Evolutionary conservation across 2,329 filamentous ascomycete species (phyloP).

Genomic region (Fusarium secorum): DNA sequence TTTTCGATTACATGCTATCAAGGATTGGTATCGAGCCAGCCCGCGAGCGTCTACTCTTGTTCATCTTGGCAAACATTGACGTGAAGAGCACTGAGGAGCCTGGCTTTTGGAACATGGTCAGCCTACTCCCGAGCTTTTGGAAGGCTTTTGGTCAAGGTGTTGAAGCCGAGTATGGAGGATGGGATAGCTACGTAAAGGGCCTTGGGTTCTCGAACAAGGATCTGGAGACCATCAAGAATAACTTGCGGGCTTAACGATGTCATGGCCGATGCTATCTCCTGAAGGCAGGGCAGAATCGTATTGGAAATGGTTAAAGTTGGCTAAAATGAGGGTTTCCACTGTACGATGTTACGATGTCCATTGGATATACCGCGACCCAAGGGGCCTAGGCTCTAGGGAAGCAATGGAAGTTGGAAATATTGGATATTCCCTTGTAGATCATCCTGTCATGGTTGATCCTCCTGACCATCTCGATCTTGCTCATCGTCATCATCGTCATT

Average conservation of each 20-base stretch:
- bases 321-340: not conserved
- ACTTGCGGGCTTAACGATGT: slow-evolving; percentile 46
- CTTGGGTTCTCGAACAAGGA: slow-evolving; percentile 58
- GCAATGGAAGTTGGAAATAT: not conserved
- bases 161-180: slow-evolving; percentile 55
- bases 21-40: slow-evolving; percentile 62
- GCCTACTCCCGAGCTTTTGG: slow-evolving; percentile 55
- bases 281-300: not conserved
- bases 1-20: slow-evolving; percentile 62
- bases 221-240: slow-evolving; percentile 56
- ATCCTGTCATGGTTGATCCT: not conserved
- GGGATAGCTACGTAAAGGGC: slow-evolving; percentile 56
- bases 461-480: not conserved
- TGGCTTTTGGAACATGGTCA: slow-evolving; percentile 59
- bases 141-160: slow-evolving; percentile 55
- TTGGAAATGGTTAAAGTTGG: not conserved
- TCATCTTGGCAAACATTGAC: slow-evolving; percentile 50
- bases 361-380: not conserved
- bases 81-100: slow-evolving; percentile 50
- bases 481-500: not conserved
- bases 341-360: not conserved
- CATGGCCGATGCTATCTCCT: not conserved
- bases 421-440: not conserved
- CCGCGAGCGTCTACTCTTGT: slow-evolving; percentile 55
- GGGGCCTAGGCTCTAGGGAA: not conserved